These are phyloP conservation scores for Thraustotheca clavata DNA, from an alignment of 352 stramenopile genomes.

Conservation along the genomic window DNA sequence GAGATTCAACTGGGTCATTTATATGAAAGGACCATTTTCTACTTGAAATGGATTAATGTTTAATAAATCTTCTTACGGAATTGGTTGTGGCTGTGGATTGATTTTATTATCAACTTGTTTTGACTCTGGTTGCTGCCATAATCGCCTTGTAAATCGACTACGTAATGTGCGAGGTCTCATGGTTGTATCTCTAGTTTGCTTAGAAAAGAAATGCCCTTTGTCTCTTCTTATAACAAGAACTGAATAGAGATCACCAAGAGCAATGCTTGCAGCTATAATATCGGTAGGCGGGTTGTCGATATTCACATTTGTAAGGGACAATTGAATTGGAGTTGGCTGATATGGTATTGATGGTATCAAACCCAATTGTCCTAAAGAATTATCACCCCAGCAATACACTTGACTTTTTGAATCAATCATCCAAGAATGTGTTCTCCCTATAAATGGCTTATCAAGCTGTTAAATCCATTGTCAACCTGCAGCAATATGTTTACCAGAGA, in stretches of 20 bases:
- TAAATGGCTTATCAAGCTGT: neutral
- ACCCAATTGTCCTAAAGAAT: neutral
- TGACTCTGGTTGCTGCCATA: neutral
- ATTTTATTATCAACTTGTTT: neutral
- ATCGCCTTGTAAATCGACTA: neutral
- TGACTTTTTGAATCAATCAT: conserved; percentile 5
- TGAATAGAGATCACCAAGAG: neutral
- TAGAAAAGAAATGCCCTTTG: neutral
- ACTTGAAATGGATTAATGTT: neutral
- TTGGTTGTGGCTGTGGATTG: neutral
- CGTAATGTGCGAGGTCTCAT: neutral
- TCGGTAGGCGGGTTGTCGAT: neutral
- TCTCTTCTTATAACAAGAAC: neutral
- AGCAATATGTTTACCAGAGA: neutral
- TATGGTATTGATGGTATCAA: neutral
- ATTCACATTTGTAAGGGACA: neutral
- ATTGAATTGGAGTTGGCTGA: neutral
- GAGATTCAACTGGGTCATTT: conserved; percentile 2
- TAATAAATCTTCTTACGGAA: neutral
- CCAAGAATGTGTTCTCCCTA: neutral
- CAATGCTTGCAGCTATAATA: neutral
- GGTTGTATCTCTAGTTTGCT: neutral
- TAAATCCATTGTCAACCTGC: neutral
- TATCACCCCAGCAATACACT: conserved; percentile 12
- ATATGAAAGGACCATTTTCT: conserved; percentile 16